phyloP scores from a whole-genome alignment of 768 basidiomycete species.

The Macrolepiota dolichaula region DNA sequence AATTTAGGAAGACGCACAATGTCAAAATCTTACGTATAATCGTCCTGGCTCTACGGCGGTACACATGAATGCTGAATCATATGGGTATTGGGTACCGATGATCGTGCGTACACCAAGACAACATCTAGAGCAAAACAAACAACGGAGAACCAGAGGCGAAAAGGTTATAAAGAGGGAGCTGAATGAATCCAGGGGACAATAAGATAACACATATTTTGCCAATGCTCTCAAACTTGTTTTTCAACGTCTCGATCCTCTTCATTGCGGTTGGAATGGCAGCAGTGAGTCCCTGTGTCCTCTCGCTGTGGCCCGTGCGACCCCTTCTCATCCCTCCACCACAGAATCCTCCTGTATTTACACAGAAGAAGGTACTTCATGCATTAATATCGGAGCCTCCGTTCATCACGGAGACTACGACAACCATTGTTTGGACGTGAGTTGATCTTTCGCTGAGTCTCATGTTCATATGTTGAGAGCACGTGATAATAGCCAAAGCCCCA shows the following conservation, averaged over 20 bases:
- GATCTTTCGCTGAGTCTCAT: background rate
- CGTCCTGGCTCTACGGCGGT: background rate
- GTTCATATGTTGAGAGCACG: background rate
- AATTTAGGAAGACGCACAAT: background rate
- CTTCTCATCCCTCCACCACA: background rate
- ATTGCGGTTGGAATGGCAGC: background rate
- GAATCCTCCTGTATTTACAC: background rate
- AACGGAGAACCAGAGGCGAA: background rate
- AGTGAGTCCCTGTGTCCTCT: background rate
- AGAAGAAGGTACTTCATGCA: background rate
- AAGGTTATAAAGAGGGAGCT: constrained; percentile 1
- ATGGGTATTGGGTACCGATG: background rate
- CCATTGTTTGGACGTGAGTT: constrained; percentile 5
- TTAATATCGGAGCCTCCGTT: background rate
- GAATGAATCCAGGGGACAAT: background rate
- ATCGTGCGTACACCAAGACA: background rate
- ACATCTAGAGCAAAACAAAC: background rate
- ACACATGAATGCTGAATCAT: background rate
- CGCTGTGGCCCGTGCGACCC: background rate
- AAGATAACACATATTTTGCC: background rate
- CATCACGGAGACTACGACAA: background rate
- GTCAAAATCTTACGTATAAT: background rate
- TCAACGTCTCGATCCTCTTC: background rate
- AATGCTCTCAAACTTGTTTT: background rate
- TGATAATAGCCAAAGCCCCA: background rate